These are phyloP conservation scores for Aspergillus sp. DNA, from an alignment of 2,329 filamentous ascomycete genomes.

Conservation along the genomic window DNA sequence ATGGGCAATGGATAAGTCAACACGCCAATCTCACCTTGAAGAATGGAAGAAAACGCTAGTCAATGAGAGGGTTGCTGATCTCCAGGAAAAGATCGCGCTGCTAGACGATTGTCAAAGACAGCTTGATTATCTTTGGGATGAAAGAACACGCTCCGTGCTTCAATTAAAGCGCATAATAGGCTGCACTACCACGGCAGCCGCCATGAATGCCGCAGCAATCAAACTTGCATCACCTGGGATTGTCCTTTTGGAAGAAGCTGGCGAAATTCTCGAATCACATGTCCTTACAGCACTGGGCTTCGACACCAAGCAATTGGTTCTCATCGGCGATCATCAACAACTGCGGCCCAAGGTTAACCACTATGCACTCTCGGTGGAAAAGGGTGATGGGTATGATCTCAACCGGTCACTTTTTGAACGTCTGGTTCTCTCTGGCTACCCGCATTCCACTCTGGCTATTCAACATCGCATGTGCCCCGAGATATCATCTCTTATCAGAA, in stretches of 20 bases:
- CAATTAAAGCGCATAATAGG: constrained; percentile 61
- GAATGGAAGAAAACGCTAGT: constrained; percentile 50
- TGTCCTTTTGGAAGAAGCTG: constrained; percentile 69
- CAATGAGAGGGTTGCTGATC: constrained; percentile 48
- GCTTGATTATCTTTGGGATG: constrained; percentile 10
- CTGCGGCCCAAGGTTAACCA: constrained; percentile 66
- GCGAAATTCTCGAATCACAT: constrained; percentile 70
- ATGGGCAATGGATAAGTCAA: constrained; percentile 52
- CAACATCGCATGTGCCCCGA: constrained; percentile 71
- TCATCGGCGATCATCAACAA: constrained; percentile 74
- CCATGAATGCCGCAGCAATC: constrained; percentile 59
- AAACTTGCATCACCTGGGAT: constrained; percentile 57
- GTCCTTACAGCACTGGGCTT: constrained; percentile 60
- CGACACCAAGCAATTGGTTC: constrained; percentile 60
- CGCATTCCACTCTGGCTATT: constrained; percentile 54
- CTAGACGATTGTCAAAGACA: constrained; percentile 13
- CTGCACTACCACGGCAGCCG: constrained; percentile 70
- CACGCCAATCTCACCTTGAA: constrained; percentile 37
- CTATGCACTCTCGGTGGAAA: constrained; percentile 61
- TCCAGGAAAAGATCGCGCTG: constrained; percentile 13
- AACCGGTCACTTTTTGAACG: constrained; percentile 70
- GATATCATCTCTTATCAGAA: constrained; percentile 60
- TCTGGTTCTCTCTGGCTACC: constrained; percentile 56
- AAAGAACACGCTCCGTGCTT: constrained; percentile 39
- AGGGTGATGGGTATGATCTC: constrained; percentile 64